These are phyloP conservation scores for Amphibolis antarctica DNA, from an alignment of 106 monocot genomes.

Conservation along the genomic window DNA sequence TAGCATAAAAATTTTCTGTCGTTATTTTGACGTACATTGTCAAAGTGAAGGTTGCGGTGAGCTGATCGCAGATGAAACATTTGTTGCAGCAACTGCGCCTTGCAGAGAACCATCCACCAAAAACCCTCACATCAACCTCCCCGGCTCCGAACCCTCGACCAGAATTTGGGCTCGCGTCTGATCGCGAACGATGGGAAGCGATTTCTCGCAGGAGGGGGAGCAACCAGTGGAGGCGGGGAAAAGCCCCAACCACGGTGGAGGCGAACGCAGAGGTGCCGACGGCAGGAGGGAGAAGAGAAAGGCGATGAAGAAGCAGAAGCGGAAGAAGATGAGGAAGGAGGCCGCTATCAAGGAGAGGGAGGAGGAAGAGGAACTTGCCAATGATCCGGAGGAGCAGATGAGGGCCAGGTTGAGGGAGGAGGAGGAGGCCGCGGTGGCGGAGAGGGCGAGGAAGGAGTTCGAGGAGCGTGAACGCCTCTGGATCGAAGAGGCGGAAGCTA, in stretches of 20 bases:
- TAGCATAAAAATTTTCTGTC: too few relatives aligned
- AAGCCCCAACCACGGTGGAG: conserved; percentile 7
- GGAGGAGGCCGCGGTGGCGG: conserved; percentile 52
- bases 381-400: conserved; percentile 62
- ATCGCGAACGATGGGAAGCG: background rate
- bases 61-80: too few relatives aligned
- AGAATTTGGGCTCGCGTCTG: too few relatives aligned
- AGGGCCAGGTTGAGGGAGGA: conserved; percentile 30
- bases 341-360: conserved; percentile 43
- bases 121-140: too few relatives aligned
- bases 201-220: background rate
- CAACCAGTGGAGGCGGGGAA: conserved; percentile 3
- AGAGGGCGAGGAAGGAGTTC: conserved; percentile 51
- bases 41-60: too few relatives aligned
- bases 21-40: too few relatives aligned
- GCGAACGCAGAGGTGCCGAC: background rate
- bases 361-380: conserved; percentile 42
- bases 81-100: too few relatives aligned
- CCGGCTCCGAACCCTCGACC: too few relatives aligned
- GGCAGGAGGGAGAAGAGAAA: conserved; percentile 73
- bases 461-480: conserved; percentile 73
- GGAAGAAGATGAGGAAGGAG: conserved; percentile 55
- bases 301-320: conserved; percentile 63
- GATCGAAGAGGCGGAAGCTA: conserved; percentile 31
- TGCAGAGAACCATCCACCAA: too few relatives aligned